phyloP scores from a whole-genome alignment of 1,284 basidiomycete species.

The Malassezia yamatoensis region DNA sequence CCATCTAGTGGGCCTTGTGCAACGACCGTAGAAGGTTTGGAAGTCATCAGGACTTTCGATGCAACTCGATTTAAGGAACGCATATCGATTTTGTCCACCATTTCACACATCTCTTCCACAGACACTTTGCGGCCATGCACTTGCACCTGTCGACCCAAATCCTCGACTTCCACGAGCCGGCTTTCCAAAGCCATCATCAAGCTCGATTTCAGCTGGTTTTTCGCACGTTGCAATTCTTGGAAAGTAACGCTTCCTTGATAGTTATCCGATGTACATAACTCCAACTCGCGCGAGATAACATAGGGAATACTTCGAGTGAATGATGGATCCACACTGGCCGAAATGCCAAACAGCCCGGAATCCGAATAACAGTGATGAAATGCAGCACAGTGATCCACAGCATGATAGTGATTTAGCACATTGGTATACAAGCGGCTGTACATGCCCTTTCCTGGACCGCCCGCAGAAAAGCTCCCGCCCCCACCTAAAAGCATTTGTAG shows the following conservation, averaged over 20 bases:
- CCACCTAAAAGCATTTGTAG: constrained; percentile 92
- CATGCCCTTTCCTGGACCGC: constrained; percentile 97
- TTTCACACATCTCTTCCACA: constrained; percentile 79
- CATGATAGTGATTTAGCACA: constrained; percentile 85
- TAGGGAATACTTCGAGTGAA: constrained; percentile 63
- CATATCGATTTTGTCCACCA: constrained; percentile 71
- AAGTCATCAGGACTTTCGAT: constrained; percentile 56
- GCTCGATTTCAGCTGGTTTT: constrained; percentile 89
- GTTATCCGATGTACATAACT: constrained; percentile 47
- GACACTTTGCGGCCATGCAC: constrained; percentile 81
- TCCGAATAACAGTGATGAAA: constrained; percentile 98
- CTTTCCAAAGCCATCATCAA: constrained; percentile 94
- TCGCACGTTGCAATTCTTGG: constrained; percentile 70
- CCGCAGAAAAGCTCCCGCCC: constrained; percentile 87
- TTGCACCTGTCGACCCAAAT: constrained; percentile 62
- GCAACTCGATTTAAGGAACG: constrained; percentile 66
- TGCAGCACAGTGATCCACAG: constrained; percentile 90
- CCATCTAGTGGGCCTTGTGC: constrained; percentile 38
- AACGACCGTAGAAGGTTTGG: constrained; percentile 38
- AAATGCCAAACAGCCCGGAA: constrained; percentile 84
- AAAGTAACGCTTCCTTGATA: constrained; percentile 53
- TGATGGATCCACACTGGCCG: constrained; percentile 71
- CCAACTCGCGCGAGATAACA: constrained; percentile 70
- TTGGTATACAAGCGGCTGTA: constrained; percentile 95
- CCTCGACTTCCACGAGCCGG: constrained; percentile 61